Evolutionary conservation across 345 rosid species (phyloP), one percentile per base, ranked within the genome.

Genomic region (Cardamine occulta): DNA sequence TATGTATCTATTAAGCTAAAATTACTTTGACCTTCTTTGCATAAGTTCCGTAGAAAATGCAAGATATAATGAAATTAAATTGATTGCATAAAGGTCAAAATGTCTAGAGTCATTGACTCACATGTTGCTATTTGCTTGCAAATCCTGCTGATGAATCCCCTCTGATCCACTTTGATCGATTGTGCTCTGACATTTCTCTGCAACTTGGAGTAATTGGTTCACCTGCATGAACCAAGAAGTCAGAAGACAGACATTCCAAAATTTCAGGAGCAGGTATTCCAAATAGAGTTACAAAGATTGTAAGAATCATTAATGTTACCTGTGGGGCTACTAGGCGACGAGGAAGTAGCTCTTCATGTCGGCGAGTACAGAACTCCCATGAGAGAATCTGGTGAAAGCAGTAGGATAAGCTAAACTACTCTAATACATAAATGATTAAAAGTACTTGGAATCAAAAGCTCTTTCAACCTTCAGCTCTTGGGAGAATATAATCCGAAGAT

Each of bases 321-420:
- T 95, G 97, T 12, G 99, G 97, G 44, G 92, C 93, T 80, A 95
- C 94, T 82, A 92, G 82, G 66, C 93, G 92, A 31, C 99, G 93
- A 69, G 97, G 99, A 74, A 90, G 95, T 49, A 95, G 90, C 82
- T 95, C 97, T 84, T 95, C 97, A 80, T 92, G 99, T 21, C 85
- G 87, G 4, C 90, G 90, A 9, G 93, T 93, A 84, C 99, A 95
- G 75, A 92, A 95, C 80, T 95, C 99, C 99, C 99, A 95, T 24
- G 93, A 90, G 74, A 95, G 78, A 74, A 95, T 92, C 99, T 94
- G 86, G 26, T 11, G 35, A 68, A 68, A 55, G 39, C 10, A 59
- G 3, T 73, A 74, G 54, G 34, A 67, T 72, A 68, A 67, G 58
- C 49, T 54, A 13, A 62, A 65, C 61, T 19, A 49, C 8, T n/a